A percentile compares a stretch with the other conserved stretches of the same genome.
Conservation (phyloP, 495 filamentous ascomycete genomes). For the Penicillium salamii region DNA sequence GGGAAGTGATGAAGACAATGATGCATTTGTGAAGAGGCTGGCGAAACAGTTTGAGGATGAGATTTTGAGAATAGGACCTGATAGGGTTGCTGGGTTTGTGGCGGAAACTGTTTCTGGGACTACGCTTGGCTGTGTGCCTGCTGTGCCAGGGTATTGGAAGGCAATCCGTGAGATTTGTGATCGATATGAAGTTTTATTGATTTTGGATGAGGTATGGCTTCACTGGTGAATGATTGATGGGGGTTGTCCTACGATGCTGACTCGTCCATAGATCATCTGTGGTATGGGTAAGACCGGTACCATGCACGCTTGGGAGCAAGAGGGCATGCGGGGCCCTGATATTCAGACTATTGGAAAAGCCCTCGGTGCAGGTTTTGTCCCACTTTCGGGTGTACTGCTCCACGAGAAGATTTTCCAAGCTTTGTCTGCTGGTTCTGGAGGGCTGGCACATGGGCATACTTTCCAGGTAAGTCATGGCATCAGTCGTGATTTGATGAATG, state of each 20-base stretch:
- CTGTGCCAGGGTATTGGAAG: constrained; percentile 37
- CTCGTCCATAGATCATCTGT: constrained; percentile 30
- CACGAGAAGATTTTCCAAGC: constrained; percentile 30
- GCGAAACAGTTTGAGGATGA: constrained; percentile 59
- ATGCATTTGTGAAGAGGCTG: constrained; percentile 36
- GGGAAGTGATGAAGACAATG: constrained; percentile 25
- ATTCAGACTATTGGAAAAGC: constrained; percentile 43
- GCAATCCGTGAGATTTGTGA: constrained; percentile 37
- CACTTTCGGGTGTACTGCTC: constrained; percentile 36
- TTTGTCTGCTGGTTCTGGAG: constrained; percentile 27
- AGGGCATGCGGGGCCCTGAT: constrained; percentile 34
- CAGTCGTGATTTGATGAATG: no score
- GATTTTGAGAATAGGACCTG: constrained; percentile 58
- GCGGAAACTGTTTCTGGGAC: constrained; percentile 60
- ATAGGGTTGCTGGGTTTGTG: constrained; percentile 63
- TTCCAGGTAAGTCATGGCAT: constrained; percentile 10
- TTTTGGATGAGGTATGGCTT: constrained; percentile 37
- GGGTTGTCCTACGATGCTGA: neutral
- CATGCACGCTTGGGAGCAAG: constrained; percentile 39
- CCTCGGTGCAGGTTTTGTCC: constrained; percentile 37
- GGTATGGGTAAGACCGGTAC: constrained; percentile 40
- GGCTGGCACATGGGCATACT: constrained; percentile 59
- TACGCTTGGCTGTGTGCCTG: constrained; percentile 39
- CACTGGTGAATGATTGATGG: neutral
- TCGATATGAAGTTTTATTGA: constrained; percentile 38